phyloP scores from a whole-genome alignment of 2,329 filamentous ascomycete species.

The Davidsoniella eucalypti region DNA sequence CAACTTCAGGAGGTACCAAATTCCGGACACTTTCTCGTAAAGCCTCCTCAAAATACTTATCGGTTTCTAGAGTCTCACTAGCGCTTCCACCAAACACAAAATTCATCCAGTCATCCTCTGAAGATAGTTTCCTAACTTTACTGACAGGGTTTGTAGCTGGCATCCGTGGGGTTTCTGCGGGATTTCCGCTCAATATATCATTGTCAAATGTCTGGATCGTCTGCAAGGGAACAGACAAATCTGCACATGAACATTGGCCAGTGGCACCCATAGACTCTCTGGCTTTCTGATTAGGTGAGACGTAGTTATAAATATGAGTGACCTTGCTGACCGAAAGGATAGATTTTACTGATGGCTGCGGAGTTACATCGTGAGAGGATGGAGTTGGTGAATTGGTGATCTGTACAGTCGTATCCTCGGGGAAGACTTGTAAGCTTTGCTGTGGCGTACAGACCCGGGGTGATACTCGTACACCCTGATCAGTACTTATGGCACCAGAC shows the following conservation, averaged over 20 bases:
- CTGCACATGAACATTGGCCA: too few species aligned
- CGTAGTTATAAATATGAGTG: too few species aligned
- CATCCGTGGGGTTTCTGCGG: too few species aligned
- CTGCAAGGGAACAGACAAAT: too few species aligned
- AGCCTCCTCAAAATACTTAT: constrained; percentile 5
- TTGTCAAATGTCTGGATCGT: too few species aligned
- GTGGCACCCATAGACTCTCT: too few species aligned
- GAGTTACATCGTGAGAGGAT: background rate
- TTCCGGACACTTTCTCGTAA: background rate
- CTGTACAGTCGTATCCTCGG: background rate
- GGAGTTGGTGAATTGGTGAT: background rate
- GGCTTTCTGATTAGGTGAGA: too few species aligned
- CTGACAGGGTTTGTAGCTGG: too few species aligned
- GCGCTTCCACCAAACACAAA: constrained; percentile 7
- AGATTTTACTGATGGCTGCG: background rate
- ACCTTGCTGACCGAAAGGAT: too few species aligned
- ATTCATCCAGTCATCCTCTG: constrained; percentile 9
- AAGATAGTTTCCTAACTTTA: background rate
- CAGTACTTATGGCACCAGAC: background rate
- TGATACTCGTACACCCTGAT: background rate
- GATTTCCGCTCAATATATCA: too few species aligned
- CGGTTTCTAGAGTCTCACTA: background rate
- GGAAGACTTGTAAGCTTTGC: background rate
- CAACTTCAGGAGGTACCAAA: background rate
- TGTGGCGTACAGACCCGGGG: background rate